Conservation (phyloP, 148 eudicot species). For the Amaranthus hypochondriacus region DNA sequence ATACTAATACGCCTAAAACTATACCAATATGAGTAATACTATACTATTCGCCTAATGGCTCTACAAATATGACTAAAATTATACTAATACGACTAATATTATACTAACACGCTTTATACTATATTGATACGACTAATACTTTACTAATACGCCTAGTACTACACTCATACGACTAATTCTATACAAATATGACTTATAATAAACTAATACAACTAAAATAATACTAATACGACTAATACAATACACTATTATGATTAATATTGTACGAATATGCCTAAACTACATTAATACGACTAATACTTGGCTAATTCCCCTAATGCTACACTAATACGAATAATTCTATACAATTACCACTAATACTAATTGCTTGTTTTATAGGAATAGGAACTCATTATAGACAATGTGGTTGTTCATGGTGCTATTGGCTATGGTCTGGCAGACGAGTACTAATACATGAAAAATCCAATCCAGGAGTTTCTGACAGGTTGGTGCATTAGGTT, state of each 20-base stretch:
- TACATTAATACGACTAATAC: too few species aligned
- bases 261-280: not conserved
- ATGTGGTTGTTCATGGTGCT: slow-evolving; percentile 77
- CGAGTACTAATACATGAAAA: slow-evolving; percentile 78
- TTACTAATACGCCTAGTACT: not conserved
- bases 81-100: too few species aligned
- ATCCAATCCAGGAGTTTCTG: slow-evolving; percentile 65
- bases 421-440: slow-evolving; percentile 60
- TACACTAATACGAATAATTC: not conserved
- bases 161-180: not conserved
- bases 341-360: not conserved
- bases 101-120: not conserved
- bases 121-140: slow-evolving; percentile 53
- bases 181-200: too few species aligned
- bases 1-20: too few species aligned
- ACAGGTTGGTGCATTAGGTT: slow-evolving; percentile 48
- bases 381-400: slow-evolving; percentile 61
- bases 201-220: too few species aligned
- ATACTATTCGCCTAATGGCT: too few species aligned
- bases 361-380: slow-evolving; percentile 38
- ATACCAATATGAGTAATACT: too few species aligned
- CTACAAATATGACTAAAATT: not conserved
- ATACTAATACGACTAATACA: not conserved
- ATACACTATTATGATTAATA: not conserved
- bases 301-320: too few species aligned